Conservation (phyloP, 768 basidiomycete species). For the Trametes maxima region DNA sequence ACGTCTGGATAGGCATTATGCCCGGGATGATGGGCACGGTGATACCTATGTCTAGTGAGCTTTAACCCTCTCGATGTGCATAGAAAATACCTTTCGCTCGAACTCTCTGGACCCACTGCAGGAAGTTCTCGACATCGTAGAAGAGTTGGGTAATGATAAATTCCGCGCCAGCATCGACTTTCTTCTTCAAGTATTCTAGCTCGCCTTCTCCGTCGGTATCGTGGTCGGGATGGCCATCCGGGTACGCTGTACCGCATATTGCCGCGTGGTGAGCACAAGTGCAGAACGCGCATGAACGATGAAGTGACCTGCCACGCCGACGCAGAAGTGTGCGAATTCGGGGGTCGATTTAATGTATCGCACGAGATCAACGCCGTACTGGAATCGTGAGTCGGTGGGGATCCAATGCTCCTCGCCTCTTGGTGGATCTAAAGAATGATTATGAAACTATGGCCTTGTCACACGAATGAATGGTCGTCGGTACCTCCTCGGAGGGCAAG, state of each 20-base stretch:
- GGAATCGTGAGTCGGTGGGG: slow-evolving; percentile 80
- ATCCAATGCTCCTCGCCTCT: slow-evolving; percentile 94
- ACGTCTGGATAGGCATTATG: slow-evolving; percentile 98
- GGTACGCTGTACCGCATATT: slow-evolving; percentile 62
- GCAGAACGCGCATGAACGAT: background rate
- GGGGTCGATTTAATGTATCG: slow-evolving; percentile 78
- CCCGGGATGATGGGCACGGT: slow-evolving; percentile 90
- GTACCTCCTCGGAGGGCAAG: slow-evolving; percentile 90
- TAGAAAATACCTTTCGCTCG: slow-evolving; percentile 63
- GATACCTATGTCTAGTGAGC: slow-evolving; percentile 61
- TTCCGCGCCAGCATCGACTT: slow-evolving; percentile 93
- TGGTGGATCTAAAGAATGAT: slow-evolving; percentile 70
- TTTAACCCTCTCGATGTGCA: background rate
- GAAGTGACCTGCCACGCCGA: slow-evolving; percentile 86
- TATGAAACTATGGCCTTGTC: background rate
- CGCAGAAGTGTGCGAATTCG: slow-evolving; percentile 85
- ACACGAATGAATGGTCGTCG: slow-evolving; percentile 18
- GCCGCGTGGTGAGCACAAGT: slow-evolving; percentile 8
- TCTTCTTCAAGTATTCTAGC: slow-evolving; percentile 74
- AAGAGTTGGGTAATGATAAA: slow-evolving; percentile 97
- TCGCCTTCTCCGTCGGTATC: slow-evolving; percentile 59
- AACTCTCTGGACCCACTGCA: slow-evolving; percentile 75
- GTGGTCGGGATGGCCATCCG: slow-evolving; percentile 82
- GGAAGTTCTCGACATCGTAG: slow-evolving; percentile 90
- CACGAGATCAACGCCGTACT: slow-evolving; percentile 87